These are phyloP conservation scores for Lotus japonicus DNA, from an alignment of 306 rosid species.

Conservation along the genomic window DNA sequence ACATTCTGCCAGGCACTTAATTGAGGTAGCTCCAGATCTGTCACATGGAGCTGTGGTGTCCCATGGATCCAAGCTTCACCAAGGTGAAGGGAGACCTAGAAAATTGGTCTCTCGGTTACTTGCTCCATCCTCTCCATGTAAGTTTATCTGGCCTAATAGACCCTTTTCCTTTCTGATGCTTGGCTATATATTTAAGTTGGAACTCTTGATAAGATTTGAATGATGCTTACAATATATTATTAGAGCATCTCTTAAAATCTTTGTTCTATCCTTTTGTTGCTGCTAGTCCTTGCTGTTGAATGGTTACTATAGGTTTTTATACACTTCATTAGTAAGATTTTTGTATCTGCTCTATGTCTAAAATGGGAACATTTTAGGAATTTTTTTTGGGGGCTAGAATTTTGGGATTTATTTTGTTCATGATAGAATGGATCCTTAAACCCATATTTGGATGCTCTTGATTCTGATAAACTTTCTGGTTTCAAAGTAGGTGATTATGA, in stretches of 20 bases:
- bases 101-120: constrained; percentile 31
- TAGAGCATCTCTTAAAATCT: background rate
- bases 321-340: no score
- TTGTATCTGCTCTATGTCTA: no score
- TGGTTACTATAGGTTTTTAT: background rate
- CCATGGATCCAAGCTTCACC: constrained; percentile 30
- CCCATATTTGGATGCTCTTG: background rate
- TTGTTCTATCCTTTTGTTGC: background rate
- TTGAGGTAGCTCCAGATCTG: constrained; percentile 31
- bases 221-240: background rate
- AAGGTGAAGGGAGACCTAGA: constrained; percentile 29
- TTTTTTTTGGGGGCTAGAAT: background rate
- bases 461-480: background rate
- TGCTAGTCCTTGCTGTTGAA: background rate
- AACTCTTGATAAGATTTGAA: background rate
- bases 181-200: background rate
- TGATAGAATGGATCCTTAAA: background rate
- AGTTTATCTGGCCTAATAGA: constrained; percentile 26
- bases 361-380: no score
- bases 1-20: constrained; percentile 26
- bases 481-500: background rate
- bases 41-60: constrained; percentile 31
- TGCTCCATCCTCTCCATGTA: constrained; percentile 47
- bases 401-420: background rate
- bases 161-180: constrained; percentile 5